Percentiles rank a stretch among this genome's conserved stretches.
Evolutionary conservation across 176 grass and related monocot genomes (phyloP).

Genomic region (Rhynchospora breviuscula): DNA sequence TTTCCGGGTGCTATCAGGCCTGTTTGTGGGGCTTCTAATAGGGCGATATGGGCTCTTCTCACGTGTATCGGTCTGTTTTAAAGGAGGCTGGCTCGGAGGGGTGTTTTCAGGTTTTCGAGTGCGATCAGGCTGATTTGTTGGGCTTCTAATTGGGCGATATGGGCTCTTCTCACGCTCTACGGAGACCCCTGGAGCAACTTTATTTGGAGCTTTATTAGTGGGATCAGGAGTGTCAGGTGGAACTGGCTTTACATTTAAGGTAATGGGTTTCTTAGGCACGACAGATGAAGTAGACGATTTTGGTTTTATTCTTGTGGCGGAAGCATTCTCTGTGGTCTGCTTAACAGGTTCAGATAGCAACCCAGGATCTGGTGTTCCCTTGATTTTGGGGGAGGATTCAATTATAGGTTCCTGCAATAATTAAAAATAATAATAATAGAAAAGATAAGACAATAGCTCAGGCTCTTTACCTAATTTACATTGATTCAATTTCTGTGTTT

Average conservation of each 20-base stretch:
- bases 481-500: background rate
- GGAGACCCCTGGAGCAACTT: conserved; percentile 30
- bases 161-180: conserved; percentile 42
- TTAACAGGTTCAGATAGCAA: conserved; percentile 39
- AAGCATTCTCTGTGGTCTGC: conserved; percentile 32
- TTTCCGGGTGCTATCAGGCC: conserved; percentile 14
- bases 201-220: conserved; percentile 39
- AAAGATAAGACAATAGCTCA: background rate
- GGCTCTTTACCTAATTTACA: background rate
- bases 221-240: conserved; percentile 37
- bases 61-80: background rate
- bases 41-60: conserved; percentile 41
- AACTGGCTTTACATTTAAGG: conserved; percentile 30
- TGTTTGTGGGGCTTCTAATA: conserved; percentile 23
- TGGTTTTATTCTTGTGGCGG: conserved; percentile 28
- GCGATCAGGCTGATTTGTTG: conserved; percentile 14
- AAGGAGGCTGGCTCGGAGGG: conserved; percentile 31
- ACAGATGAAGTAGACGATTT: conserved; percentile 35
- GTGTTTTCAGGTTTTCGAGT: conserved; percentile 26
- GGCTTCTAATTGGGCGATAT: conserved; percentile 24
- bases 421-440: background rate
- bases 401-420: conserved; percentile 59
- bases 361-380: conserved; percentile 31
- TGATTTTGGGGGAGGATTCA: conserved; percentile 54
- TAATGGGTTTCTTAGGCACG: conserved; percentile 36